These are phyloP conservation scores for Platismatia glauca DNA, from an alignment of 495 filamentous ascomycete genomes.

Conservation along the genomic window DNA sequence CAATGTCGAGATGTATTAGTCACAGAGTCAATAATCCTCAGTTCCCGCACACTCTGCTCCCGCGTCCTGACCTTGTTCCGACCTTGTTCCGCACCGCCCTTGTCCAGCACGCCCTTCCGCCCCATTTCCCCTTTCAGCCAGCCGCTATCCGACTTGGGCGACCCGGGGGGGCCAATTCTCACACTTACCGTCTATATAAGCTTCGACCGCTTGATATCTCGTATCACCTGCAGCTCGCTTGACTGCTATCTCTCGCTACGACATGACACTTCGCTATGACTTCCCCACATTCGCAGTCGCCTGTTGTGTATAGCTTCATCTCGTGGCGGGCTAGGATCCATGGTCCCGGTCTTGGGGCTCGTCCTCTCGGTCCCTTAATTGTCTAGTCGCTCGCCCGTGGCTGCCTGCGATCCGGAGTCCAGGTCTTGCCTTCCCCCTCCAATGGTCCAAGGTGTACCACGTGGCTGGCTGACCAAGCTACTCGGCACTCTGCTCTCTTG, in stretches of 20 bases:
- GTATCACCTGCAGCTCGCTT: background rate
- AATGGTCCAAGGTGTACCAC: too few relatives aligned
- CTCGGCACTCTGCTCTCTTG: background rate
- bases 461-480: background rate
- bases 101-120: background rate
- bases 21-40: too few relatives aligned
- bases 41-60: too few relatives aligned
- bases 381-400: background rate
- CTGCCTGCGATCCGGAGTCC: too few relatives aligned
- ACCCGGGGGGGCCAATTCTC: background rate
- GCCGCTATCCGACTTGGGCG: background rate
- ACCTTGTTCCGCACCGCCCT: background rate
- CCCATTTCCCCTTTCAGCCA: background rate
- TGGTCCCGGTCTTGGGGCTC: background rate
- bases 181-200: background rate
- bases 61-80: too few relatives aligned
- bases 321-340: background rate
- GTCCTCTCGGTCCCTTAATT: background rate
- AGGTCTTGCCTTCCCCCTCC: too few relatives aligned
- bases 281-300: background rate
- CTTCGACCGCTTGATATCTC: background rate
- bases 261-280: background rate
- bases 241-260: background rate
- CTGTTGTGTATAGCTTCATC: slow-evolving; percentile 1
- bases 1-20: too few relatives aligned